Base-by-base conservation (phyloP, 129 eudicot species). In the Heracleum sosnowskyi region DNA sequence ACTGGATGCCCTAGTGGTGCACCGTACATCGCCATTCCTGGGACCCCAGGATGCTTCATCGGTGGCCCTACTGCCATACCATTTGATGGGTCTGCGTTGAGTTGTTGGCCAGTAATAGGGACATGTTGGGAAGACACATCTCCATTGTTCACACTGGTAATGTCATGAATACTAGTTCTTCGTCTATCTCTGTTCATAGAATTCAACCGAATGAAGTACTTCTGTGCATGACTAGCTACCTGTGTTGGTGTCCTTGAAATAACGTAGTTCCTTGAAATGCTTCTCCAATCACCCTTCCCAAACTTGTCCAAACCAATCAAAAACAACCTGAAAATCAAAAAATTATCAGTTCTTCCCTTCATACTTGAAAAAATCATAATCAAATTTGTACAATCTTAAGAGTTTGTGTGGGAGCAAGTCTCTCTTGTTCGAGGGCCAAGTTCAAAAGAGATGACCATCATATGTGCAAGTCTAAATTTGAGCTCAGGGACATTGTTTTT, bases 231-330 rank as follows among this genome's bases (percentile, higher is more conserved):
- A 63, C 98, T 94, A 12, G 98, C 98, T 41, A 93, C 98, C 75
- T 93, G 98, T 63, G 98, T 93, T 11, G 98, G 98, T 22, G 98
- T 94, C 77, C 98, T 89, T 22, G 98, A 88, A 40, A 94, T 91
- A 36, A 94, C 98, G 51, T 84, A 91, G 88, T 93, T 93, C 81
- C 98, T 89, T 39, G 98, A 93, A 66, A 93, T 93, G 82, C 98
- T 93, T 79, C 98, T 91, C 98, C 97, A 93, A 66, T 93, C 98
- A 4, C 98, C 98, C 81, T 94, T 94, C 57, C 98, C 98, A 72
- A 91, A 94, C 81, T 94, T 94, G 80, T 94, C 98, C 79, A 94
- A 73, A 22, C 97, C 97, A 55, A 94, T 86, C 80, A 94, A 84
- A 81, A 94, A 94, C 62, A 94, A 81, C 92, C 98, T 94, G 87